Evolutionary conservation across 192 early-diverging fungal species (phyloP).

Genomic region (Coemansia sp.): DNA sequence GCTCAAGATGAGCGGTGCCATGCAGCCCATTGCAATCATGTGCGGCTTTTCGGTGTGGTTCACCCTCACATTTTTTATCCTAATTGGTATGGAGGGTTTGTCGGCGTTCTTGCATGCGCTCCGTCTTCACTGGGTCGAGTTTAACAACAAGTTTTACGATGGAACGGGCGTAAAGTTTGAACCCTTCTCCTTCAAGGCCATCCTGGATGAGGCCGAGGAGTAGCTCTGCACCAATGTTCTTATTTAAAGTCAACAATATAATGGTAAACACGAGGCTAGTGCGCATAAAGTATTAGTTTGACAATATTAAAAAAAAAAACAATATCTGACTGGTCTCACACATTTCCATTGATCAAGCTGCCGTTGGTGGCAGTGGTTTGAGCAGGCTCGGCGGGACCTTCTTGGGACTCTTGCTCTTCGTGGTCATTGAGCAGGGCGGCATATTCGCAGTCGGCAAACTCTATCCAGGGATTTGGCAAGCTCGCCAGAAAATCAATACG

Average conservation of each 20-base stretch:
- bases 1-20: conserved; percentile 50
- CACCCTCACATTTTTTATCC: conserved; percentile 70
- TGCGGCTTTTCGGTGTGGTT: conserved; percentile 91
- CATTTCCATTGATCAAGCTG: neutral
- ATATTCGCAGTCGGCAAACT: conserved; percentile 56
- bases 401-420: conserved; percentile 18
- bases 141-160: conserved; percentile 96
- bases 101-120: conserved; percentile 88
- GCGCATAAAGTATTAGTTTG: no score
- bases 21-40: conserved; percentile 71
- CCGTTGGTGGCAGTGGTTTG: neutral
- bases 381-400: neutral
- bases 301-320: neutral
- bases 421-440: conserved; percentile 51
- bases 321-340: neutral
- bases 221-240: neutral
- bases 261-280: neutral
- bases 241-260: neutral
- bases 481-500: conserved; percentile 50
- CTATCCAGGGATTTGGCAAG: conserved; percentile 50
- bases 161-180: conserved; percentile 88
- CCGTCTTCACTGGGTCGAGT: conserved; percentile 98
- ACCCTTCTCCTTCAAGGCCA: conserved; percentile 80
- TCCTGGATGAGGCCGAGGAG: conserved; percentile 48
- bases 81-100: conserved; percentile 85